Conservation (phyloP, 306 rosid genomes). For the Corylus heterophylla region DNA sequence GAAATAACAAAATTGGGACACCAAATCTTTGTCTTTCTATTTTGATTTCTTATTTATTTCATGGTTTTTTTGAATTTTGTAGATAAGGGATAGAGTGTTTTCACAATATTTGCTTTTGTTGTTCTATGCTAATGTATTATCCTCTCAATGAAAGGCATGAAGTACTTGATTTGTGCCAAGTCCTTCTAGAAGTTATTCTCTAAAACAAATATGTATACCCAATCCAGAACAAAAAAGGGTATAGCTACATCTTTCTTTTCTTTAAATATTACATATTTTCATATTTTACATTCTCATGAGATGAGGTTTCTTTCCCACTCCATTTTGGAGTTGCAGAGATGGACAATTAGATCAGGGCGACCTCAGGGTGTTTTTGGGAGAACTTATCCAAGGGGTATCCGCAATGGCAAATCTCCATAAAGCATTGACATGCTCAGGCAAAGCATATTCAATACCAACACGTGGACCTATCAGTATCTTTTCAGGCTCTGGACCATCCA, state of each 20-base stretch:
- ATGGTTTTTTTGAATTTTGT: too few species aligned
- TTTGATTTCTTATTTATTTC: too few species aligned
- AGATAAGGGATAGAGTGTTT: too few species aligned
- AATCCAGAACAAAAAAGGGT: neutral
- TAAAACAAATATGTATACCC: neutral
- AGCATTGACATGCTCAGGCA: constrained; percentile 75
- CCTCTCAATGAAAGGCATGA: too few species aligned
- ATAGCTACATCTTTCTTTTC: neutral
- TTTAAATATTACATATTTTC: neutral
- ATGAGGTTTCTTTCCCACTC: neutral
- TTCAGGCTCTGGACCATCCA: constrained; percentile 79
- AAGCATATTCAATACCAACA: constrained; percentile 80
- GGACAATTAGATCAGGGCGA: constrained; percentile 29
- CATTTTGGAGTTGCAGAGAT: neutral
- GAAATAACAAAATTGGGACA: too few species aligned
- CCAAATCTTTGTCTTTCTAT: too few species aligned
- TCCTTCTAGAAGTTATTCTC: too few species aligned
- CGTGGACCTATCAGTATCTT: constrained; percentile 82
- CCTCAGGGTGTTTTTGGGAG: constrained; percentile 80
- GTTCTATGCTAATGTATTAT: too few species aligned
- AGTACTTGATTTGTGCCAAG: too few species aligned
- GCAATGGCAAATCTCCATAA: constrained; percentile 94
- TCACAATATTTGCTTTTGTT: too few species aligned
- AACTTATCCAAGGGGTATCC: constrained; percentile 90
- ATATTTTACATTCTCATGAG: neutral